Evolutionary conservation across 202 grass and related monocot genomes (phyloP), one percentile per base, ranked within the genome.

Genomic region (Setaria viridis): DNA sequence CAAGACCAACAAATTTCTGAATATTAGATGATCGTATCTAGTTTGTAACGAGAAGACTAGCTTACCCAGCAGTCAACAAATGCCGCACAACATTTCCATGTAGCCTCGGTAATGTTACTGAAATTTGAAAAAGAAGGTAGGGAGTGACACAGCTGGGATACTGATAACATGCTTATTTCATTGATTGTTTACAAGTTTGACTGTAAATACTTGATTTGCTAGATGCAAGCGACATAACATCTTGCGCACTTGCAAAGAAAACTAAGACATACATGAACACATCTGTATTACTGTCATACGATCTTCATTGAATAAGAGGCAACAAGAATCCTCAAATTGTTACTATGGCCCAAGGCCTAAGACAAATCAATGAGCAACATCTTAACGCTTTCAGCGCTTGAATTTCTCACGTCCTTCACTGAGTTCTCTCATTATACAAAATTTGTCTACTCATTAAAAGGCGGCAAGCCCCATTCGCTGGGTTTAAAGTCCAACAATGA

Each of bases 401-500:
- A 48, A 20, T 48, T 46, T 70, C n/a, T 37, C 59, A 47, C 16
- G 33, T 68, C 76, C 11, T 48, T 84, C 62, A 70, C 15, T 47
- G 51, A 82, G 43, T 42, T 46, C 48, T 50, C 4, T 74, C 43
- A 51, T 67, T 7, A 9, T 20, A 13, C 4, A 1, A 11, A 70
- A n/a, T 15, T 76, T 14, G 9, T 56, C 69, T 82, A 84, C 74
- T 90, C 86, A 77, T 86, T 68, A 72, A 96, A 99, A 39, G 93
- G 87, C 6, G 90, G 93, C 73, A 99, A 85, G 21, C 93, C 92
- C 93, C 97, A 94, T 55, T 96, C 90, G 0, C 43, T 70, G 47
- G 93, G 93, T 10, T 87, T 76, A 51, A 99, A 99, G 79, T 99
- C 90, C 65, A 93, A 51, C 6, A 99, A 85, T 21, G 93, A 93